phyloP scores from a whole-genome alignment of 2,329 filamentous ascomycete genomes.

The Stemphylium beticola region DNA sequence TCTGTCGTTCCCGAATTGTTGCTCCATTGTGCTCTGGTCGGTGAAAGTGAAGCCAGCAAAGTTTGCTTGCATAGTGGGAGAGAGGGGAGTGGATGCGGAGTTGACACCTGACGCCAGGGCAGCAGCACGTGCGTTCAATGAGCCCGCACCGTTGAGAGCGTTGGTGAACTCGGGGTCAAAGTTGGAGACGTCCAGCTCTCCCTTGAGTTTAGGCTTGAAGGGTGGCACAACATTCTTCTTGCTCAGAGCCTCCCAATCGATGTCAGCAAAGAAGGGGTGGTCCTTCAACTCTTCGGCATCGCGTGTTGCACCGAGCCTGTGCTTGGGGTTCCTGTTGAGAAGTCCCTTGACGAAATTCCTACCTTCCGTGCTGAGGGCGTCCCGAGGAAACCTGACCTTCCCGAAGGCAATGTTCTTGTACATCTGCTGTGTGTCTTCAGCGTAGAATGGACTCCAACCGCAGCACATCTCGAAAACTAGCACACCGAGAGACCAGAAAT shows the following conservation, averaged over 20 bases:
- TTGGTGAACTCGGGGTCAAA: constrained; percentile 99
- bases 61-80: constrained; percentile 94
- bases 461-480: constrained; percentile 99
- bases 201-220: constrained; percentile 97
- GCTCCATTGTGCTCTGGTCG: constrained; percentile 94
- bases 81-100: constrained; percentile 87
- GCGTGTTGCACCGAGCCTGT: constrained; percentile 85
- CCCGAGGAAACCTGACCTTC: constrained; percentile 94
- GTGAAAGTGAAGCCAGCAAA: constrained; percentile 99
- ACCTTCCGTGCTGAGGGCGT: constrained; percentile 92
- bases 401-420: constrained; percentile 99
- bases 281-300: constrained; percentile 94
- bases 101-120: constrained; percentile 81
- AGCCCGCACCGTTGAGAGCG: constrained; percentile 82
- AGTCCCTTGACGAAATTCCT: constrained; percentile 98
- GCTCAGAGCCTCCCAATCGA: constrained; percentile 86
- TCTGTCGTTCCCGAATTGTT: constrained; percentile 64
- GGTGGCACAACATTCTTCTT: constrained; percentile 94
- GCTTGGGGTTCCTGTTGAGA: constrained; percentile 94
- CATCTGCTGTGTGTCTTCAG: constrained; percentile 99
- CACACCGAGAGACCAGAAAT: constrained; percentile 98
- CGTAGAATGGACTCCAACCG: constrained; percentile 98
- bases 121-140: constrained; percentile 88
- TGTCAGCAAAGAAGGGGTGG: constrained; percentile 91
- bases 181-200: constrained; percentile 94